phyloP scores from a whole-genome alignment of 108 stramenopile genomes.

The Aurantiochytrium sp. region DNA sequence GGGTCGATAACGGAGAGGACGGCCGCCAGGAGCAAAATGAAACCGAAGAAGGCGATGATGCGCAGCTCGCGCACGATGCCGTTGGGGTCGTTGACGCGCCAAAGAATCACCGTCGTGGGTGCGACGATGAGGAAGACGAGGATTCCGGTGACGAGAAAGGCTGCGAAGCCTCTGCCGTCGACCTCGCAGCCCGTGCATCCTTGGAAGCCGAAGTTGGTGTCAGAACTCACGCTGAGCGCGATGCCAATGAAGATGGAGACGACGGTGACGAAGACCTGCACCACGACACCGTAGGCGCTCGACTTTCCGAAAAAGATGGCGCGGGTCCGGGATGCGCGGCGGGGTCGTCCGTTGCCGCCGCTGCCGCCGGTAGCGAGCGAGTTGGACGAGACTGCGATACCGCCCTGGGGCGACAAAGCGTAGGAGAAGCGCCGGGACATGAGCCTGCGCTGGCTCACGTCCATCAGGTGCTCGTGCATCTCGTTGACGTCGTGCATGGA shows the following conservation, averaged over 20 bases:
- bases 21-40: background rate
- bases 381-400: background rate
- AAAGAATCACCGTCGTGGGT: background rate
- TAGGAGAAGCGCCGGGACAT: background rate
- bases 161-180: background rate
- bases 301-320: background rate
- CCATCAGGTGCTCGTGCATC: background rate
- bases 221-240: background rate
- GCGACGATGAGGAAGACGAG: background rate
- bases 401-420: background rate
- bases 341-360: background rate
- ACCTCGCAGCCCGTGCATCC: background rate
- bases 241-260: background rate
- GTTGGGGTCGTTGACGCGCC: background rate
- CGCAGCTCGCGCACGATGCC: conserved; percentile 2
- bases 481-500: background rate
- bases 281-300: background rate
- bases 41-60: background rate
- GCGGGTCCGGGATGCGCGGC: background rate
- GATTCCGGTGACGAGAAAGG: background rate
- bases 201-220: background rate
- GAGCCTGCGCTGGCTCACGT: background rate
- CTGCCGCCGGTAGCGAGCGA: background rate
- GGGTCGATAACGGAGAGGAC: background rate
- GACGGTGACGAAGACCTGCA: background rate